Base-by-base conservation (phyloP, 139 green algal species). In the Micromonas commoda region DNA sequence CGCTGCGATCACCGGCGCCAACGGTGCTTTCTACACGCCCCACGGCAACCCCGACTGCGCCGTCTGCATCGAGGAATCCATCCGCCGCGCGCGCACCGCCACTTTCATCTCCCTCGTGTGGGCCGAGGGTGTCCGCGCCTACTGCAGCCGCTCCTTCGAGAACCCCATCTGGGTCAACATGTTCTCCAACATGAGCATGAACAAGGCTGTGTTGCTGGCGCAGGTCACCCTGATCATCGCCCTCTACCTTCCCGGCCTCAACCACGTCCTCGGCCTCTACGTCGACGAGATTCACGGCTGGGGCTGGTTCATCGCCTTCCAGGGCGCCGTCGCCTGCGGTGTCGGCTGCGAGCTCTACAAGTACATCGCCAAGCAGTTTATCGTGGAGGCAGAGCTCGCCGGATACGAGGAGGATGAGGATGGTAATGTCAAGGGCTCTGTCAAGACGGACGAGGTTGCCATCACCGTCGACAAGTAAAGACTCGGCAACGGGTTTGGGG, bases 311-410 rank as follows among this genome's bases (percentile, higher is more conserved):
- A n/a, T 73, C 24, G 66, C 66, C 5, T 9, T 51, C 20, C 45
- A 53, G 32, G 66, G 66, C 5, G 19, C 66, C 0, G 5, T 73
- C 66, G 29, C 31, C 13, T 51, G 32, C 32, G 5, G 45, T 6
- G 31, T 73, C 66, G 19, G n/a, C 9, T 73, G 66, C 66, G 66
- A 73, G 66, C 45, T 73, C 24, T 73, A 73, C 66, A 73, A 73
- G 66, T 32, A 39, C 13, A 29, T 73, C 33, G 28, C 66, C 66
- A 45, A 45, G 5, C n/a, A 52, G 29, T 73, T 73, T 21, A 52
- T 73, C 31, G n/a, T 16, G 19, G 5, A 73, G 9, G 66, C 20
- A 29, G 66, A 51, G 24, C 31, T 73, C 32, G 66, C 66, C 13
- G 66, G 16, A 9, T 57, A 23, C 45, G 16, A 57, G 45, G 45